Evolutionary conservation across 305 asterid species (phyloP).

Genomic region (Coffea humblotiana): DNA sequence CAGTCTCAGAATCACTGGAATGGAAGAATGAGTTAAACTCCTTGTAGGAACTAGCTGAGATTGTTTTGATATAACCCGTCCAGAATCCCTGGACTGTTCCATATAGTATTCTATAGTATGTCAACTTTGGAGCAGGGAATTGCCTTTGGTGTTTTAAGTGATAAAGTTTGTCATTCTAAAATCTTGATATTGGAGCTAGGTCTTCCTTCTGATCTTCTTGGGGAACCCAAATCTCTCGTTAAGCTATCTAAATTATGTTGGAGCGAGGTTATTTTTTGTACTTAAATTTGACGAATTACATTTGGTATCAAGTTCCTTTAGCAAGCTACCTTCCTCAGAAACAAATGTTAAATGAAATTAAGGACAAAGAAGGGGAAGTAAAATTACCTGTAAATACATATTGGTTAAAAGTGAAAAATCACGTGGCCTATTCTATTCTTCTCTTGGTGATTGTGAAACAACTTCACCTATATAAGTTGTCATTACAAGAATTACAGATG

Average conservation of each 20-base stretch:
- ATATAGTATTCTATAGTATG: neutral
- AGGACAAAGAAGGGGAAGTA: neutral
- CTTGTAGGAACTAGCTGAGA: neutral
- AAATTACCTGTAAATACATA: neutral
- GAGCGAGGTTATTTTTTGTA: neutral
- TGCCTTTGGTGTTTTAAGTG: neutral
- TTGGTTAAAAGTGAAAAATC: neutral
- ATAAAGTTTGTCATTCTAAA: neutral
- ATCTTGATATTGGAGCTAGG: neutral
- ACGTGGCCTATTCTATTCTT: neutral
- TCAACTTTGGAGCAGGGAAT: neutral
- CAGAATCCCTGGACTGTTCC: neutral
- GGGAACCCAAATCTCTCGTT: neutral
- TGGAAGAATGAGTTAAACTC: neutral
- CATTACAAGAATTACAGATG: neutral
- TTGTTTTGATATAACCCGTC: neutral
- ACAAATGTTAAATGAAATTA: neutral
- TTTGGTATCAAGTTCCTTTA: no score
- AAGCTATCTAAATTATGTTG: neutral
- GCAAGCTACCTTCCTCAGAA: no score
- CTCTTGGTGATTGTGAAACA: neutral
- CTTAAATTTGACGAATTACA: neutral
- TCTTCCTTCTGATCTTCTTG: neutral
- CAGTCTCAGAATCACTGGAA: neutral
- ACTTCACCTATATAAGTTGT: no score